A percentile compares a stretch with the other conserved stretches of the same genome.
Evolutionary conservation across 108 stramenopile species (phyloP).

Genomic region (Parmales sp.): DNA sequence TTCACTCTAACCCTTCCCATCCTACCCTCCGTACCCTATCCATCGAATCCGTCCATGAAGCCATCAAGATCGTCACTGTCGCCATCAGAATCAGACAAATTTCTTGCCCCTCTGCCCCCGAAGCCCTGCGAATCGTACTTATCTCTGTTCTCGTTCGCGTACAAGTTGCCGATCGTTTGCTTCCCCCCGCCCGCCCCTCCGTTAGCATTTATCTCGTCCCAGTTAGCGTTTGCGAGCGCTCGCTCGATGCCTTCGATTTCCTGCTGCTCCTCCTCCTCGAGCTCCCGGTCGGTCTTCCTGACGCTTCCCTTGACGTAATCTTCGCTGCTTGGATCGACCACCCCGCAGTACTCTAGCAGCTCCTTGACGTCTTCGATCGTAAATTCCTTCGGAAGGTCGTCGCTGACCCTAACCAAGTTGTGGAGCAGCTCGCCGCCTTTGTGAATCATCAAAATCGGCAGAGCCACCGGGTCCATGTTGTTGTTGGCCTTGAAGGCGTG

Average conservation of each 20-base stretch:
- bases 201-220: background rate
- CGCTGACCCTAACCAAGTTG: conserved; percentile 25
- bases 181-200: background rate
- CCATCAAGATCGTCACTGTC: background rate
- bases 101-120: too few species aligned
- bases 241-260: background rate
- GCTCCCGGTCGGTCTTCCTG: background rate
- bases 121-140: too few species aligned
- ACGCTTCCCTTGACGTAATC: background rate
- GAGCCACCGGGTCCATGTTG: conserved; percentile 26
- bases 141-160: too few species aligned
- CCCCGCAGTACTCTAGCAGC: conserved; percentile 27
- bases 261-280: background rate
- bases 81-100: background rate
- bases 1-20: too few species aligned
- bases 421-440: conserved; percentile 23
- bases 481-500: conserved; percentile 14
- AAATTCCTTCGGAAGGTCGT: conserved; percentile 25
- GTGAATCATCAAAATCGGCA: conserved; percentile 26
- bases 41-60: background rate
- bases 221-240: background rate
- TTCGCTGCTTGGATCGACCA: conserved; percentile 16
- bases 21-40: too few species aligned
- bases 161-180: too few species aligned
- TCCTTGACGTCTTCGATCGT: conserved; percentile 26